Evolutionary conservation across 106 monocot genomes (phyloP).

Genomic region (Triglochin maritima): DNA sequence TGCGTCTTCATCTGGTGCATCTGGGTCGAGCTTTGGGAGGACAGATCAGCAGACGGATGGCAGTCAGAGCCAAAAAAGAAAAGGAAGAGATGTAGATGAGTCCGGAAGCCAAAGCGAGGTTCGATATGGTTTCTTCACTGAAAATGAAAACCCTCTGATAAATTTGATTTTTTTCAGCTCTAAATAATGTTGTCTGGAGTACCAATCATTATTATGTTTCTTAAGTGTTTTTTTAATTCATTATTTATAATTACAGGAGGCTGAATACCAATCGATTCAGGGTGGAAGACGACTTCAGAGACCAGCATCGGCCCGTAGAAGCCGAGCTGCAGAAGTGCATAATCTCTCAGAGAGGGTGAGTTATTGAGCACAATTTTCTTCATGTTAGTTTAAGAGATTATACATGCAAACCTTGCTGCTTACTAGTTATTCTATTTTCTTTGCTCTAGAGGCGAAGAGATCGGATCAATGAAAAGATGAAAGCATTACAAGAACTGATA

Average conservation of each 20-base stretch:
- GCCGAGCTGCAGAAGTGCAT: slow-evolving; percentile 84
- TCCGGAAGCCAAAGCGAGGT: slow-evolving; percentile 74
- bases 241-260: slow-evolving; percentile 29
- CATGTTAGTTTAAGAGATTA: too few relatives aligned
- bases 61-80: slow-evolving; percentile 44
- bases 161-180: too few relatives aligned
- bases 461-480: slow-evolving; percentile 95
- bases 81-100: slow-evolving; percentile 47
- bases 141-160: neutral
- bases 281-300: slow-evolving; percentile 25
- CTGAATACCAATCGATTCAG: slow-evolving; percentile 43
- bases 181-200: too few relatives aligned
- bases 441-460: slow-evolving; percentile 77
- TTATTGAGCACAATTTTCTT: neutral
- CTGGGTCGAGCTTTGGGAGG: slow-evolving; percentile 43
- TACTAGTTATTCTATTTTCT: neutral
- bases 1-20: slow-evolving; percentile 49
- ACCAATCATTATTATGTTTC: neutral
- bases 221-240: neutral
- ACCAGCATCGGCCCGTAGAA: slow-evolving; percentile 42
- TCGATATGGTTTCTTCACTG: neutral
- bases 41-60: slow-evolving; percentile 15
- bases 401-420: too few relatives aligned
- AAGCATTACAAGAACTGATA: slow-evolving; percentile 88
- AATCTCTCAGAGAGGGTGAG: slow-evolving; percentile 90